Percentiles rank a stretch among this genome's conserved stretches.
Conservation (phyloP, 768 basidiomycete genomes). For the Nidula microcarpa region DNA sequence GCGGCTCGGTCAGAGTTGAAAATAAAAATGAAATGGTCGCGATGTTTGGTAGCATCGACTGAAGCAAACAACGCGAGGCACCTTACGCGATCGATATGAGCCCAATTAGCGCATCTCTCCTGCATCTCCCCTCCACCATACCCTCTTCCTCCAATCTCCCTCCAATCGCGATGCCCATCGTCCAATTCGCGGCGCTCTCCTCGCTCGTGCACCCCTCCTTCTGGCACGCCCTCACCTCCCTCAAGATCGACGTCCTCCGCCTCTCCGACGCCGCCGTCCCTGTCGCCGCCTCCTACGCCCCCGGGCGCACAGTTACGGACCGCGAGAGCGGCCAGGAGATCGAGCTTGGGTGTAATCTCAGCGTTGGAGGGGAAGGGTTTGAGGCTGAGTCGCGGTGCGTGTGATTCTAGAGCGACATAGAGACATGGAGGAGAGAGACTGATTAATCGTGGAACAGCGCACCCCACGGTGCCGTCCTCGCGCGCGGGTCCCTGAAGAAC, state of each 20-base stretch:
- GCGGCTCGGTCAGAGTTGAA: no score
- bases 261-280: slow-evolving; percentile 71
- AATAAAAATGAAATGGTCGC: no score
- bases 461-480: slow-evolving; percentile 45
- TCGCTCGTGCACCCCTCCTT: slow-evolving; percentile 88
- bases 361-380: slow-evolving; percentile 66
- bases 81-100: neutral
- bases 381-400: slow-evolving; percentile 41
- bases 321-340: slow-evolving; percentile 74
- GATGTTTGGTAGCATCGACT: no score
- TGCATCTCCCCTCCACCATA: neutral
- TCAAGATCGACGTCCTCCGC: slow-evolving; percentile 90
- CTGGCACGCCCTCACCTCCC: slow-evolving; percentile 84
- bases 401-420: neutral
- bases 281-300: slow-evolving; percentile 63
- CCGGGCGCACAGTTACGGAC: slow-evolving; percentile 72
- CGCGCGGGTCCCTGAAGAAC: slow-evolving; percentile 79
- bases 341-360: slow-evolving; percentile 64
- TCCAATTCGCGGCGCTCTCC: slow-evolving; percentile 88
- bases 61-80: no score
- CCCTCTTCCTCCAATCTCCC: no score
- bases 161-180: slow-evolving; percentile 42
- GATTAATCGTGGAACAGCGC: slow-evolving; percentile 22
- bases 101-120: neutral
- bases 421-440: slow-evolving; percentile 3